These are phyloP conservation scores for Penicillium expansum DNA, from an alignment of 2,329 filamentous ascomycete species.

Conservation along the genomic window DNA sequence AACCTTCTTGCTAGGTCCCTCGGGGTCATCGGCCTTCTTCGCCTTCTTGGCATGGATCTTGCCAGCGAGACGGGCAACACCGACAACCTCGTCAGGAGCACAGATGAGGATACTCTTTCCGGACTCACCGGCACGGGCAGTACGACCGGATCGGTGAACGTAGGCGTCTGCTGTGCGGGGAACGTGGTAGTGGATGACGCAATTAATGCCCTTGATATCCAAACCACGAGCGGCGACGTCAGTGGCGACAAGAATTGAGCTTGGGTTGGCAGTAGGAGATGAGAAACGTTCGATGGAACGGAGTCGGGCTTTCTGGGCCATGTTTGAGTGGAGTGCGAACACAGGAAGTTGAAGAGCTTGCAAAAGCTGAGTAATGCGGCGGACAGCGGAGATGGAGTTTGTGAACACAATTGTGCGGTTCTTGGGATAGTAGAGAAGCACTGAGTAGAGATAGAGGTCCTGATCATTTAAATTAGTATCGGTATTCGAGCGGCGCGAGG, in stretches of 20 bases:
- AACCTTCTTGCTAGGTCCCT: slow-evolving; percentile 54
- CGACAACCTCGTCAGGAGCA: slow-evolving; percentile 82
- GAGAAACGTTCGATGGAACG: slow-evolving; percentile 88
- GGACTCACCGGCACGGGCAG: slow-evolving; percentile 73
- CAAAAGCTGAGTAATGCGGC: slow-evolving; percentile 78
- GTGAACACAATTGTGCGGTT: slow-evolving; percentile 86
- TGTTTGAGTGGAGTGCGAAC: slow-evolving; percentile 81
- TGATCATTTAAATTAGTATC: slow-evolving; percentile 29
- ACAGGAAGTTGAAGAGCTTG: slow-evolving; percentile 76
- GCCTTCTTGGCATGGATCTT: slow-evolving; percentile 73
- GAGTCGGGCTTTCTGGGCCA: slow-evolving; percentile 94
- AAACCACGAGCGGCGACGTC: slow-evolving; percentile 94
- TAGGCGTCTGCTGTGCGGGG: slow-evolving; percentile 89
- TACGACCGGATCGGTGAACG: slow-evolving; percentile 91
- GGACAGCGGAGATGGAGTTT: slow-evolving; percentile 91
- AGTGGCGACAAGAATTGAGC: slow-evolving; percentile 79
- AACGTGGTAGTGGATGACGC: slow-evolving; percentile 93
- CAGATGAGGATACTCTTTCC: slow-evolving; percentile 87
- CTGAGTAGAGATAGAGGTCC: slow-evolving; percentile 89
- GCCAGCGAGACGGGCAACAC: slow-evolving; percentile 76
- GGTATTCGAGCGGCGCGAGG: not conserved
- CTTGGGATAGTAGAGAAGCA: slow-evolving; percentile 77
- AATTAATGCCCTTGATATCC: slow-evolving; percentile 84
- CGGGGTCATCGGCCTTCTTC: slow-evolving; percentile 43
- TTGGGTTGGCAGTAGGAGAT: slow-evolving; percentile 52